These are phyloP conservation scores for Mucor piriformis DNA, from an alignment of 371 early-diverging fungal genomes.

Conservation along the genomic window DNA sequence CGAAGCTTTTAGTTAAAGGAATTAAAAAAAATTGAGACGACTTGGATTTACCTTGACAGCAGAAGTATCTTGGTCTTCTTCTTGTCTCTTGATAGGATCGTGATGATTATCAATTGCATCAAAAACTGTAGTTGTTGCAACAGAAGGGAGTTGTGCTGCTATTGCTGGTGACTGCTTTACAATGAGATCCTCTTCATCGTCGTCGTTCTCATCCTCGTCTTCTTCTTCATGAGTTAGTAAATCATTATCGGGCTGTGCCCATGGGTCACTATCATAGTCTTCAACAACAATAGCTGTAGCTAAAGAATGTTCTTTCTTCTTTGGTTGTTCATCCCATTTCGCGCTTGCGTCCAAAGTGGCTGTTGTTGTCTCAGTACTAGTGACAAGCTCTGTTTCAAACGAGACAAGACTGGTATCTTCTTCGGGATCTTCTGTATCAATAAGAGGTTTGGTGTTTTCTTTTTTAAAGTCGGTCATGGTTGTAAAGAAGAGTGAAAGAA, in stretches of 20 bases:
- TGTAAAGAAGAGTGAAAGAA: not conserved
- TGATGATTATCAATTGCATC: not conserved
- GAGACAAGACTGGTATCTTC: constrained; percentile 11
- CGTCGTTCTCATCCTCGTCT: not conserved
- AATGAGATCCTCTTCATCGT: not conserved
- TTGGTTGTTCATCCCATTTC: constrained; percentile 5
- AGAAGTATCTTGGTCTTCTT: constrained; percentile 14
- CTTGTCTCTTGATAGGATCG: not conserved
- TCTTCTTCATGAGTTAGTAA: not conserved
- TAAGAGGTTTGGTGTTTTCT: not conserved
- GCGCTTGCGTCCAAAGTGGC: not conserved
- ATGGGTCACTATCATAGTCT: constrained; percentile 14
- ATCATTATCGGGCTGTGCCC: constrained; percentile 16
- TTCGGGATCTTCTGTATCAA: constrained; percentile 15
- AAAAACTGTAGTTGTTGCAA: constrained; percentile 7
- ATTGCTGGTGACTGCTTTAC: not conserved
- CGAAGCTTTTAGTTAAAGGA: not conserved
- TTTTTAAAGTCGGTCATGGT: constrained; percentile 10
- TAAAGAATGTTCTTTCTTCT: constrained; percentile 18
- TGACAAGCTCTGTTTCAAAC: not conserved
- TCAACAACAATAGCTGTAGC: constrained; percentile 11
- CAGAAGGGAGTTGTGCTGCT: not conserved
- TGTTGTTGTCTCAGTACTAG: not conserved
- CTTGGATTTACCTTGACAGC: constrained; percentile 18
- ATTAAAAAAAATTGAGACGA: not conserved